Evolutionary conservation across 2,329 filamentous ascomycete genomes (phyloP), one percentile per base, ranked within the genome.

Genomic region (Juglanconis oblonga): DNA sequence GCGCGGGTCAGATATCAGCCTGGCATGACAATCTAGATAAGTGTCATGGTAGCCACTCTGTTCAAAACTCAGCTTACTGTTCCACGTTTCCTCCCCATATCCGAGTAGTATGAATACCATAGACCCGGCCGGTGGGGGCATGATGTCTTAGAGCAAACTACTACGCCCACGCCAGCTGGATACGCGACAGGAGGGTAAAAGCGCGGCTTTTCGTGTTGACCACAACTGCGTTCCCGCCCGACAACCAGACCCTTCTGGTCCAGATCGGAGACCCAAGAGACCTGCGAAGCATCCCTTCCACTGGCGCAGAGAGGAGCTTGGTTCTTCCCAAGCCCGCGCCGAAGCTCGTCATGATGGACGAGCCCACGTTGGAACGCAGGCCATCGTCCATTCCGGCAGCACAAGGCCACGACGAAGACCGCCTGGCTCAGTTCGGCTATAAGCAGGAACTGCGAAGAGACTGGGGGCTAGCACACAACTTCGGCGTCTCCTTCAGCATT

Each of bases 401-500:
- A 29, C 66, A 65, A 24, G 69, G 68, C 47, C 69, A 71, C n/a
- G 82, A 85, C 68, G 81, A 83, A 67, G 73, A 76, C 57, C 78
- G 77, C 14, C 71, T 85, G 55, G 81, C 80, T 3, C 77, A 82
- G 64, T 77, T 86, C 65, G 84, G 84, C 1, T 87, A 87, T 69
- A 81, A 83, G 68, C 83, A 86, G 62, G 83, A 85, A 65, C 69
- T 86, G 64, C 77, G 78, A 40, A 75, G 83, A 52, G 81, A 85
- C 68, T 86, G 83, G 83, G 79, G 80, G 4, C 66, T 86, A 61
- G 72, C 80, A 55, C 83, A 86, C 66, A 86, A 86, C 67, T 86
- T 86, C 72, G 83, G 83, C 33, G 81, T 86, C 6, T 85, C 82
- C 0, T 86, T 86, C 68, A 84, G 81, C 5, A 86, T 86, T 65